A percentile compares a stretch with the other conserved stretches of the same genome.
Conservation (phyloP, 2,329 filamentous ascomycete species). For the Monosporascus sp. region DNA sequence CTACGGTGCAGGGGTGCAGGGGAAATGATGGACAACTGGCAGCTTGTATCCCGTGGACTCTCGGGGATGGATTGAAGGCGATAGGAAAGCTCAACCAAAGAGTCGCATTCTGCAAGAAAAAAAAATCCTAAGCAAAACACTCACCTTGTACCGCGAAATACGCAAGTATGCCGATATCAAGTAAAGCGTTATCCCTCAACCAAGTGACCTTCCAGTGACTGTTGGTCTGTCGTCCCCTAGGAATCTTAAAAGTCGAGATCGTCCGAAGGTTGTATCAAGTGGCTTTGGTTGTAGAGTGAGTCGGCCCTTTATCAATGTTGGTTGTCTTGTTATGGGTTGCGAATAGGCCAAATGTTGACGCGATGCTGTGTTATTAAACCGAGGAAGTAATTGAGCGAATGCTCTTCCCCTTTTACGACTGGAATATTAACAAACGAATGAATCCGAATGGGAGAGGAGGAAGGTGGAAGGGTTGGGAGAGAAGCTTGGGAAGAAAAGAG, state of each 20-base stretch:
- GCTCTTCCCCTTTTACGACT: slow-evolving; percentile 27
- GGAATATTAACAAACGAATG: slow-evolving; percentile 34
- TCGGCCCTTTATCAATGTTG: not conserved
- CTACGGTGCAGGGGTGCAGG: not conserved
- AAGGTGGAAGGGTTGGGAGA: not conserved
- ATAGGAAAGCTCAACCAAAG: not conserved
- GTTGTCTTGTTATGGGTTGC: slow-evolving; percentile 7
- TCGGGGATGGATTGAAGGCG: not conserved
- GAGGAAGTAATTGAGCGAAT: slow-evolving; percentile 30
- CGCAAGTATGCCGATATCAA: too few relatives aligned
- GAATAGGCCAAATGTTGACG: slow-evolving; percentile 10
- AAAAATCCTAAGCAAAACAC: not conserved
- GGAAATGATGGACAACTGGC: not conserved
- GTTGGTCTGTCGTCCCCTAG: not conserved
- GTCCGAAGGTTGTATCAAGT: not conserved
- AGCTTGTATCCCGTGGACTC: not conserved
- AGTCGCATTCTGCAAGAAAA: not conserved
- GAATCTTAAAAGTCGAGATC: not conserved
- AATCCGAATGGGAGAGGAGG: slow-evolving; percentile 28
- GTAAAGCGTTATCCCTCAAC: not conserved
- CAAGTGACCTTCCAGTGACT: not conserved
- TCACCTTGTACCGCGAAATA: not conserved
- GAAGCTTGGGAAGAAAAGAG: slow-evolving; percentile 16
- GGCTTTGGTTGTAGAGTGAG: not conserved
- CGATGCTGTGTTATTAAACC: slow-evolving; percentile 25